Conservation (phyloP, 2,329 filamentous ascomycete species). For the Geoglossum cookeanum region DNA sequence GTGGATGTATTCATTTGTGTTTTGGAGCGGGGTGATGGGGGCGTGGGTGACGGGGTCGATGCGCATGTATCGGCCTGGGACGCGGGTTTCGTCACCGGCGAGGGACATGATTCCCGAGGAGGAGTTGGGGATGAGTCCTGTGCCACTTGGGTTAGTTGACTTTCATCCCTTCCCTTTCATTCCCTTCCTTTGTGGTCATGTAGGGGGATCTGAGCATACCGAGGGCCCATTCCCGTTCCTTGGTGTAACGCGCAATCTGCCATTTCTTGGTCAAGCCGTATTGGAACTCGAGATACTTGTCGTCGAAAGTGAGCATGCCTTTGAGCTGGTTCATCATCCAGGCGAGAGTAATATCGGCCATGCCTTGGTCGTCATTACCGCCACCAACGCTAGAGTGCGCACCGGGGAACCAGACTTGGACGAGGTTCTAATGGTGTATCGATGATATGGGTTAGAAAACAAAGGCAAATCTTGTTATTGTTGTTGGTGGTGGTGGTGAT, state of each 20-base stretch:
- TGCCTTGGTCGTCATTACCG: slow-evolving; percentile 22
- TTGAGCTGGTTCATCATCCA: slow-evolving; percentile 31
- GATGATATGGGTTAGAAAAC: not conserved
- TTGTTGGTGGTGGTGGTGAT: too few species aligned
- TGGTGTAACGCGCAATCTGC: not conserved
- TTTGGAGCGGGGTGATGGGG: slow-evolving; percentile 11
- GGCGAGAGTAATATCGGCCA: slow-evolving; percentile 28
- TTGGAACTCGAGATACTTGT: not conserved
- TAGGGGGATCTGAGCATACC: not conserved
- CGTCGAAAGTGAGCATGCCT: not conserved
- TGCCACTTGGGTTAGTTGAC: too few species aligned
- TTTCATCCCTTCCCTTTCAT: not conserved
- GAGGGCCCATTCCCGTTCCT: not conserved
- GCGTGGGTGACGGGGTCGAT: slow-evolving; percentile 11
- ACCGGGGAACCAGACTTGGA: slow-evolving; percentile 30
- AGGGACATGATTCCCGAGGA: slow-evolving; percentile 12
- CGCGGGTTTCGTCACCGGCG: slow-evolving; percentile 11
- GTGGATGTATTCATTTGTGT: slow-evolving; percentile 17
- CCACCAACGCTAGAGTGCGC: slow-evolving; percentile 27
- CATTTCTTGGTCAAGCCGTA: not conserved
- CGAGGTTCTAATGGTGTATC: slow-evolving; percentile 14
- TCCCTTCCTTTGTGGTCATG: too few species aligned
- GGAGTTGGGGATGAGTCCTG: slow-evolving; percentile 12
- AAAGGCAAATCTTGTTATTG: too few species aligned
- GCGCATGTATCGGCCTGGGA: slow-evolving; percentile 13